Conservation (phyloP, 1,139 yeast species). For the Suhomyces ambrosiae region DNA sequence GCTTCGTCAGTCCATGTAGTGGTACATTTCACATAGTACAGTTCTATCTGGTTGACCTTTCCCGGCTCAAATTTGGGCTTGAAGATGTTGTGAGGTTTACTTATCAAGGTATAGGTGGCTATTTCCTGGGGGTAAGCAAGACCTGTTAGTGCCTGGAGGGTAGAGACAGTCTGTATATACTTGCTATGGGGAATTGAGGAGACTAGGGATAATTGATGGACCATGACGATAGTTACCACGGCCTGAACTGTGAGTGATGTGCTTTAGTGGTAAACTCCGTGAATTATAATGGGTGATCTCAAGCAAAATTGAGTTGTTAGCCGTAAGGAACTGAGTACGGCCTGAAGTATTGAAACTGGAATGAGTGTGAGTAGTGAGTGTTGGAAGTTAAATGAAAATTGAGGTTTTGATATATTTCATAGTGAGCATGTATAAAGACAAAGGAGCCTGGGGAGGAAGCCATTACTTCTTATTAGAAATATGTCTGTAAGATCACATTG, state of each 20-base stretch:
- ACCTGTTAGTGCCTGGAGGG: constrained; percentile 51
- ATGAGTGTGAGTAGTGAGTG: no score
- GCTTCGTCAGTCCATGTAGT: constrained; percentile 44
- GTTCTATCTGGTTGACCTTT: constrained; percentile 52
- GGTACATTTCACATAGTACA: constrained; percentile 47
- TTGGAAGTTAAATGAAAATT: no score
- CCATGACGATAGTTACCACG: constrained; percentile 26
- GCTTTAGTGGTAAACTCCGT: not conserved
- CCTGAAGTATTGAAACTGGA: no score
- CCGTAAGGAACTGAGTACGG: no score
- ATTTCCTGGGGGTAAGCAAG: constrained; percentile 40
- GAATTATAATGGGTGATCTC: no score
- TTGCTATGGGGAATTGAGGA: constrained; percentile 45
- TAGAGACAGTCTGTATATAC: constrained; percentile 45
- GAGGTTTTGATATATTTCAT: no score
- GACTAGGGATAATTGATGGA: constrained; percentile 47
- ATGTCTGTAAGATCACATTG: no score
- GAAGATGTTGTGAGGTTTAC: constrained; percentile 47
- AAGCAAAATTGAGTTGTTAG: no score
- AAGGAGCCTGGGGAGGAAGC: no score
- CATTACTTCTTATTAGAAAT: no score
- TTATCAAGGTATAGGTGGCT: constrained; percentile 46
- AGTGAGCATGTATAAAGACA: no score
- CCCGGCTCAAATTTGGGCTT: constrained; percentile 53
- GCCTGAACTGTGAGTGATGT: not conserved